Evolutionary conservation across 2,329 filamentous ascomycete genomes (phyloP), one percentile per base, ranked within the genome.

Genomic region (Bipolaris gigantea): DNA sequence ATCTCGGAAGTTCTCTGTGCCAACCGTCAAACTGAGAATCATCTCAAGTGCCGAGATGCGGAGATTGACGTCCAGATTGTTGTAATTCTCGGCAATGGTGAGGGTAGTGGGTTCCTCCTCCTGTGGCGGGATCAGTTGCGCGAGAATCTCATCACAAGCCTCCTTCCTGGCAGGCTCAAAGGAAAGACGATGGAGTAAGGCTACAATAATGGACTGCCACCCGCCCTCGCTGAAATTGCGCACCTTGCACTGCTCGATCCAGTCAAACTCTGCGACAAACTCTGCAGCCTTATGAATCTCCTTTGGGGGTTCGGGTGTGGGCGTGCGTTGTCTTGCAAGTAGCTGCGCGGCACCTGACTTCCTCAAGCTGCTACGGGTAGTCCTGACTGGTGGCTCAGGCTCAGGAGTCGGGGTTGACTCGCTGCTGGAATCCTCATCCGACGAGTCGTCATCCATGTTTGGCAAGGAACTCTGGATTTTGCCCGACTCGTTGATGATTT

Each of bases 171-270:
- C 81, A 42, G 89, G 86, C 44, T 87, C 85, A 69, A 89, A 88
- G 2, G 92, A 94, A 4, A 97, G 78, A 63, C 95, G 92, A 72
- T 96, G 82, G 15, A 99, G 76, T 15, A 97, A 79, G 6, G 92
- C 94, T 39, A 96, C 87, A 68, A 97, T 83, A 59, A 97, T 93
- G 57, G 91, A 76, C 74, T 97, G 86, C 94, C 94, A 99, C 18
- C 92, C 92, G 51, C 93, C 94, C 40, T 93, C 84, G 59, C 85
- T 81, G 71, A 97, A 96, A 62, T 96, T 88, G 41, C 93, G 88
- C 66, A 89, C 89, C 60, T 87, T 86, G 19, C 97, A 80, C 58
- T 90, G 84, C 48, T 95, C 89, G 55, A 95, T 85, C 94, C 94
- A 99, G 63, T 90, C 84, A 60, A 88, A 92, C 6, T 85, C 81